Conservation (phyloP, 169 alveolate species). For the Eimeria necatrix region DNA sequence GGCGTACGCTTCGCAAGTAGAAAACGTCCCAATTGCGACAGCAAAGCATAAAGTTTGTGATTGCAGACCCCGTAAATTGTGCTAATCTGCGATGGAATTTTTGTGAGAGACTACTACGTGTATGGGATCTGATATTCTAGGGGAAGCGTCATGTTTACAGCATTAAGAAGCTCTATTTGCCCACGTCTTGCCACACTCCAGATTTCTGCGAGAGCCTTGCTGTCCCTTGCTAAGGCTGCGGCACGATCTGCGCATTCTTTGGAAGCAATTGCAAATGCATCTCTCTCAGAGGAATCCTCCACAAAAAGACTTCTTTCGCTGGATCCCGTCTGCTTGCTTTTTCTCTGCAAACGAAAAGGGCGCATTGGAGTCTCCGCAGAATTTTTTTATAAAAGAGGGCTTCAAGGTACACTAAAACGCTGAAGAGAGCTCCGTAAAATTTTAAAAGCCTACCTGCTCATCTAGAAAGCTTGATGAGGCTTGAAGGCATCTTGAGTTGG, state of each 20-base stretch:
- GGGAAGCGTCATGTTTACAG: conserved; percentile 3
- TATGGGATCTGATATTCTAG: conserved; percentile 48
- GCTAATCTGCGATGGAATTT: too few species aligned
- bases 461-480: neutral
- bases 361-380: neutral
- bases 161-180: conserved; percentile 26
- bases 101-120: neutral
- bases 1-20: too few species aligned
- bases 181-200: conserved; percentile 41
- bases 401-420: neutral
- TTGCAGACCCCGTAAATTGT: too few species aligned
- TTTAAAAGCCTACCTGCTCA: neutral
- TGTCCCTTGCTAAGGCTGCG: neutral
- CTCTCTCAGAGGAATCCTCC: neutral
- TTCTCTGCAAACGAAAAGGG: neutral
- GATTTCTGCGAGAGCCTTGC: conserved; percentile 20
- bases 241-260: conserved; percentile 24
- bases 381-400: neutral
- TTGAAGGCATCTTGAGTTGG: neutral
- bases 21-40: too few species aligned
- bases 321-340: neutral
- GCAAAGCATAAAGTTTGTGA: too few species aligned
- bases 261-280: neutral
- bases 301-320: neutral
- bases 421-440: neutral